Evolutionary conservation across 1,139 yeast species (phyloP).

Genomic region (Geotrichum candidum): DNA sequence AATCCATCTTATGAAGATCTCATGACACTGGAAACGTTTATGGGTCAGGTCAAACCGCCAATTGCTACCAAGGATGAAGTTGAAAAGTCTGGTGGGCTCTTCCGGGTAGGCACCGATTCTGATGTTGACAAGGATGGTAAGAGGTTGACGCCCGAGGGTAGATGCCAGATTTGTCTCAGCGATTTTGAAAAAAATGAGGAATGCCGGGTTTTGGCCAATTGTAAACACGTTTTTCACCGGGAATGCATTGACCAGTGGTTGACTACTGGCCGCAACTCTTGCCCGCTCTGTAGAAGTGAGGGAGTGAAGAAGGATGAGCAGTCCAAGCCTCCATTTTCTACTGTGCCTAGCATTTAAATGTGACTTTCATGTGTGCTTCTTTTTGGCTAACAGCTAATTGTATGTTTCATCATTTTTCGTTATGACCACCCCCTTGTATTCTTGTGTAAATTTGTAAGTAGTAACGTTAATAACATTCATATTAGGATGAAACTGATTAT

Average conservation of each 20-base stretch:
- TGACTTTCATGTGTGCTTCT: background rate
- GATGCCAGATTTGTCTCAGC: conserved; percentile 48
- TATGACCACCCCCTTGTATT: background rate
- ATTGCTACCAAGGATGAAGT: conserved; percentile 41
- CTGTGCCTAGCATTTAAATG: background rate
- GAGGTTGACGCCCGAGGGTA: conserved; percentile 25
- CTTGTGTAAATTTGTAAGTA: background rate
- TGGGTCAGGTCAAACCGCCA: conserved; percentile 44
- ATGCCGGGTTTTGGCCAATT: conserved; percentile 40
- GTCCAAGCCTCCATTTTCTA: background rate
- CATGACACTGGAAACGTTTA: conserved; percentile 39
- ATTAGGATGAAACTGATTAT: too few species aligned
- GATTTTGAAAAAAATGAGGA: conserved; percentile 43
- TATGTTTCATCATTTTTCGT: background rate
- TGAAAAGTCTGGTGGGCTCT: conserved; percentile 38
- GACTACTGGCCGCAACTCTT: conserved; percentile 47
- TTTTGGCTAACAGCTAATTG: background rate
- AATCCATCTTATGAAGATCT: conserved; percentile 47
- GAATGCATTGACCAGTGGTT: conserved; percentile 56
- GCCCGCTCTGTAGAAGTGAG: conserved; percentile 51
- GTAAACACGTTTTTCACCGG: conserved; percentile 48
- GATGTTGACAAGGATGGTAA: conserved; percentile 3
- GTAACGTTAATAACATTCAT: background rate
- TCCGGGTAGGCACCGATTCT: conserved; percentile 19
- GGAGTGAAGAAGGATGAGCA: conserved; percentile 33